A percentile compares a stretch with the other conserved stretches of the same genome.
These are phyloP conservation scores for Kodamaea neixiangensis DNA, from an alignment of 805 yeast genomes.

Conservation along the genomic window DNA sequence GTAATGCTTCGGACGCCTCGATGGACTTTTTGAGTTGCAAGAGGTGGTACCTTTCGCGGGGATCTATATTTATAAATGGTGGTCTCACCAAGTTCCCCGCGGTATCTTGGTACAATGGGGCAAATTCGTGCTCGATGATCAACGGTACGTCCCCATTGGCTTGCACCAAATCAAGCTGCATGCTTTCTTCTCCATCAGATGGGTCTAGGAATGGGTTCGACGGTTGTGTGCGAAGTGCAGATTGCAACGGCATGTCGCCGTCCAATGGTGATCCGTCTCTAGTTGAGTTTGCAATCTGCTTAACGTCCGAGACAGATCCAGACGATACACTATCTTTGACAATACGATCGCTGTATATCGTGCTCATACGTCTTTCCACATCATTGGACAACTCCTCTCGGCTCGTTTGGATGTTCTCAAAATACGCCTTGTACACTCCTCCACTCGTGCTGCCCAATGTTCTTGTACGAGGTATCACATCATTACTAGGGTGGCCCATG, in stretches of 20 bases:
- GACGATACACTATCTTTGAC: slow-evolving; percentile 16
- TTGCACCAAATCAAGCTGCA: background rate
- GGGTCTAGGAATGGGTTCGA: slow-evolving; percentile 5
- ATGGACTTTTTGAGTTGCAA: slow-evolving; percentile 40
- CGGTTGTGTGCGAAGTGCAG: background rate
- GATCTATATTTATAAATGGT: slow-evolving; percentile 46
- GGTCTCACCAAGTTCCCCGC: slow-evolving; percentile 44
- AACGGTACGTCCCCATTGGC: slow-evolving; percentile 13
- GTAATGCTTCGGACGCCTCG: slow-evolving; percentile 36
- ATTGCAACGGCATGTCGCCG: background rate
- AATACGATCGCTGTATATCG: slow-evolving; percentile 18
- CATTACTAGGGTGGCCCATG: slow-evolving; percentile 18
- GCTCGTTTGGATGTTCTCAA: slow-evolving; percentile 17
- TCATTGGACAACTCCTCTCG: slow-evolving; percentile 25
- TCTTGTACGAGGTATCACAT: slow-evolving; percentile 29
- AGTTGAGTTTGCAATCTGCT: background rate
- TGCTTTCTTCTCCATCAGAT: background rate
- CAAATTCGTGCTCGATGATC: slow-evolving; percentile 33
- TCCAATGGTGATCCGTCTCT: slow-evolving; percentile 7
- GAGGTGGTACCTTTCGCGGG: slow-evolving; percentile 43
- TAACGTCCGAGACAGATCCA: background rate
- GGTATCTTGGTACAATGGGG: slow-evolving; percentile 37
- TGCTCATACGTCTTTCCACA: slow-evolving; percentile 31
- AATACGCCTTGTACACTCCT: slow-evolving; percentile 21
- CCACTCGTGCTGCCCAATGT: slow-evolving; percentile 17